Conservation (phyloP, 441 rosid species). For the Bocquillonia castaneifolia region DNA sequence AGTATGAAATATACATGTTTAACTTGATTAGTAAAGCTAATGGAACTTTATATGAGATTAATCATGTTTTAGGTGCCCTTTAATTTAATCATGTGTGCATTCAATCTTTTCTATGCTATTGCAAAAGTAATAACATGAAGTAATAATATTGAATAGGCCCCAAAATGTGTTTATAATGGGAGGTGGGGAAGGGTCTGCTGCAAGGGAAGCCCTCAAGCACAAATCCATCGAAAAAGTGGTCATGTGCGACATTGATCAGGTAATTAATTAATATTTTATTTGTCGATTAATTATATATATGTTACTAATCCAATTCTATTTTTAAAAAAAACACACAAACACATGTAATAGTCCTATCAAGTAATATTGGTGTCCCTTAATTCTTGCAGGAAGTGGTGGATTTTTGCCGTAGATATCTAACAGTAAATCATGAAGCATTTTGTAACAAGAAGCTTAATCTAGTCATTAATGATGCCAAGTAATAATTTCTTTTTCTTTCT, state of each 20-base stretch:
- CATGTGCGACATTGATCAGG: conserved; percentile 95
- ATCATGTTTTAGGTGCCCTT: too few species aligned
- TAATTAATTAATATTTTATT: conserved; percentile 13
- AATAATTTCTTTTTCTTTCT: conserved; percentile 13
- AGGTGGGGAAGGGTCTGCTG: conserved; percentile 96
- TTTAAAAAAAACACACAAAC: too few species aligned
- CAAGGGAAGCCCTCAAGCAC: conserved; percentile 83
- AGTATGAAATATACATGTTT: too few species aligned
- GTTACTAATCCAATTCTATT: too few species aligned
- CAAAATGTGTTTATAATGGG: conserved; percentile 81
- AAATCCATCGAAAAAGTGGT: conserved; percentile 61
- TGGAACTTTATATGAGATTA: too few species aligned
- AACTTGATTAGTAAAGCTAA: too few species aligned
- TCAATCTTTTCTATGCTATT: too few species aligned
- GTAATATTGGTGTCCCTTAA: neutral
- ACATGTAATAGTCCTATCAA: too few species aligned
- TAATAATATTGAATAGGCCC: conserved; percentile 40
- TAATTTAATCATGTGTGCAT: too few species aligned
- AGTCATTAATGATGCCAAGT: conserved; percentile 81
- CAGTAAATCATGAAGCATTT: conserved; percentile 71
- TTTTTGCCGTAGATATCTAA: conserved; percentile 60
- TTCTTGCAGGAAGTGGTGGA: conserved; percentile 73
- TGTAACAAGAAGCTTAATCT: conserved; percentile 62
- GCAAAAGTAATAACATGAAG: neutral
- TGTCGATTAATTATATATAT: neutral